phyloP scores from a whole-genome alignment of 2,329 filamentous ascomycete genomes.

The Incumbomyces lentus region DNA sequence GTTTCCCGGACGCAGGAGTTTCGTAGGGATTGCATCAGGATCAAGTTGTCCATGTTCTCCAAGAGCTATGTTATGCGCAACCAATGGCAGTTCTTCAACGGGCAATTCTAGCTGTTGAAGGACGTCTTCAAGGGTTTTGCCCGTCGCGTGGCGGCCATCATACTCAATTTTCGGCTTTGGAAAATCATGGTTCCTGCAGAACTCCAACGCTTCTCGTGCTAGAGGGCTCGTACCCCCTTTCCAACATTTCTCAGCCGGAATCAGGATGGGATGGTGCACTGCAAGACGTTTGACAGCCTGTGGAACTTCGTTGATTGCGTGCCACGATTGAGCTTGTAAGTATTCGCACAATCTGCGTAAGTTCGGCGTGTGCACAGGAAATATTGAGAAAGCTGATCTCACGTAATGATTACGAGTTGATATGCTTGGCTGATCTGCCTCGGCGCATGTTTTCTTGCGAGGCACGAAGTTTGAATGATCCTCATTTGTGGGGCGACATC shows the following conservation, averaged over 20 bases:
- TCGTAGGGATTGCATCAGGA: not conserved
- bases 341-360: not conserved
- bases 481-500: too few species aligned
- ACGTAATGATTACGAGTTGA: too few species aligned
- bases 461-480: too few species aligned
- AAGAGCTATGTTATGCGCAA: not conserved
- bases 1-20: not conserved
- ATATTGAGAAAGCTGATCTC: not conserved
- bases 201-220: not conserved
- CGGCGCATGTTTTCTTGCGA: too few species aligned
- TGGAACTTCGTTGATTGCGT: not conserved
- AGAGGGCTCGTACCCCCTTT: not conserved
- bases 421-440: too few species aligned
- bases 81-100: not conserved
- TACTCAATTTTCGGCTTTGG: not conserved
- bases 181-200: not conserved
- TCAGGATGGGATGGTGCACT: not conserved
- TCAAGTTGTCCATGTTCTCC: not conserved
- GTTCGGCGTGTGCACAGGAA: not conserved
- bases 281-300: not conserved
- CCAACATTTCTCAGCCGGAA: not conserved
- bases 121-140: not conserved
- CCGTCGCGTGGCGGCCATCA: not conserved
- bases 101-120: not conserved
- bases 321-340: not conserved